Conservation (phyloP, 345 rosid species). For the Populus davidiana region DNA sequence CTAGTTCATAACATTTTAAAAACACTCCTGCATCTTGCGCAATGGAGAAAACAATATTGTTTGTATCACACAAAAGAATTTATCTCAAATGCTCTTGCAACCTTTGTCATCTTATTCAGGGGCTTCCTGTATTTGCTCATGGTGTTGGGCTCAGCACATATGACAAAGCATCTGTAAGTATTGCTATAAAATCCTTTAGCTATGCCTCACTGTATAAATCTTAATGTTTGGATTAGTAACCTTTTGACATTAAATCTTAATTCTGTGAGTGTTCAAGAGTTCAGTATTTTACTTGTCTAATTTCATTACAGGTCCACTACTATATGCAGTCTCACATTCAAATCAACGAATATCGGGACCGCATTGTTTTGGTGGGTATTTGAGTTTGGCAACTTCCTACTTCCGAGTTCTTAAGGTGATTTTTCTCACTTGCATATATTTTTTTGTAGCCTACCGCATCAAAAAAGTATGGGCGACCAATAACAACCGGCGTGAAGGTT, state of each 20-base stretch:
- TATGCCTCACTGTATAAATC: not conserved
- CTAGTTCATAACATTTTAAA: not conserved
- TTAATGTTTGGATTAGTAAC: not conserved
- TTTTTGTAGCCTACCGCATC: slow-evolving; percentile 74
- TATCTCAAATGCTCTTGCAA: slow-evolving; percentile 6
- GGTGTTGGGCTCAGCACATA: slow-evolving; percentile 85
- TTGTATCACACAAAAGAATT: not conserved
- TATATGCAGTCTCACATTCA: slow-evolving; percentile 95
- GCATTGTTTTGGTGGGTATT: slow-evolving; percentile 72
- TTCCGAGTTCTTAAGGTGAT: not conserved
- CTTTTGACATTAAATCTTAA: not conserved
- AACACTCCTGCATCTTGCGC: not conserved
- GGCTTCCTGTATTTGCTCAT: slow-evolving; percentile 76
- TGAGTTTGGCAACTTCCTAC: not conserved
- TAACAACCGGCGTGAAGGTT: slow-evolving; percentile 82
- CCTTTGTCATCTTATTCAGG: slow-evolving; percentile 44
- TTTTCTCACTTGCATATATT: slow-evolving; percentile 15
- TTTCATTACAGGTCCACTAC: slow-evolving; percentile 62
- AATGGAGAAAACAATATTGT: not conserved
- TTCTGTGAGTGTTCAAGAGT: not conserved
- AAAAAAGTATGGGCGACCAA: slow-evolving; percentile 66
- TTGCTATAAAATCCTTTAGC: not conserved
- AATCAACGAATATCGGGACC: slow-evolving; percentile 88
- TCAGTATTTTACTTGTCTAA: not conserved
- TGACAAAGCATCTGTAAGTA: slow-evolving; percentile 92